Conservation (phyloP, 1,139 yeast genomes). For the Yamadazyma diddensiae region DNA sequence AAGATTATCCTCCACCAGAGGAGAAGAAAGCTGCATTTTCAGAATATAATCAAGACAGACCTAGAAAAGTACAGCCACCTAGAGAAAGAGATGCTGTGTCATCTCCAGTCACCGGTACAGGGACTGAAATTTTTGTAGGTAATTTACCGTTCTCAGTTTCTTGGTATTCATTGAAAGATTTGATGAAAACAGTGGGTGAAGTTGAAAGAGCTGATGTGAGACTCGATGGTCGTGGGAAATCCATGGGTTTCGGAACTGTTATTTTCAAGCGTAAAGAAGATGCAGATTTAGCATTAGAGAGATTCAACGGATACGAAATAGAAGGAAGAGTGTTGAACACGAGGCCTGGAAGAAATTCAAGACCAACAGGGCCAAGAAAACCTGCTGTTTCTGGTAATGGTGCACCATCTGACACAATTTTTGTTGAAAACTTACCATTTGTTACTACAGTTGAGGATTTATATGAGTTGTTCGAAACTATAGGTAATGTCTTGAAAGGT, state of each 20-base stretch:
- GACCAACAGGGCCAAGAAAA: slow-evolving; percentile 59
- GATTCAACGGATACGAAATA: slow-evolving; percentile 61
- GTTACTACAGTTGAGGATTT: slow-evolving; percentile 85
- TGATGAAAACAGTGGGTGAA: slow-evolving; percentile 74
- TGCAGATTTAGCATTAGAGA: slow-evolving; percentile 59
- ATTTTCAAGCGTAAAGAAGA: slow-evolving; percentile 58
- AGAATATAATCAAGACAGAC: slow-evolving; percentile 1
- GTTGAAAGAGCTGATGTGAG: slow-evolving; percentile 81
- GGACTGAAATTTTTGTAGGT: slow-evolving; percentile 75
- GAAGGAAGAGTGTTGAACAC: slow-evolving; percentile 72
- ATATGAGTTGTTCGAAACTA: slow-evolving; percentile 80
- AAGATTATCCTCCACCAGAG: slow-evolving; percentile 76
- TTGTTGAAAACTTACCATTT: slow-evolving; percentile 79
- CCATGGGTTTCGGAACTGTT: slow-evolving; percentile 84
- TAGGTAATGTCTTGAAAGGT: slow-evolving; percentile 74
- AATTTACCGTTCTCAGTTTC: slow-evolving; percentile 77
- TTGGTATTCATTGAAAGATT: slow-evolving; percentile 85
- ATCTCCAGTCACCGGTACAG: slow-evolving; percentile 23
- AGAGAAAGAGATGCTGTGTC: slow-evolving; percentile 11
- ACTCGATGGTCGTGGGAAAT: slow-evolving; percentile 66
- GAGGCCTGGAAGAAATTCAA: slow-evolving; percentile 49
- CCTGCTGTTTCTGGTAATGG: slow-evolving; percentile 63
- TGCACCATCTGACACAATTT: slow-evolving; percentile 59
- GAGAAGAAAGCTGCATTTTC: slow-evolving; percentile 21
- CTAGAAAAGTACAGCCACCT: slow-evolving; percentile 14